Evolutionary conservation across 345 rosid species (phyloP).

Genomic region (Tarenaya hassleriana): DNA sequence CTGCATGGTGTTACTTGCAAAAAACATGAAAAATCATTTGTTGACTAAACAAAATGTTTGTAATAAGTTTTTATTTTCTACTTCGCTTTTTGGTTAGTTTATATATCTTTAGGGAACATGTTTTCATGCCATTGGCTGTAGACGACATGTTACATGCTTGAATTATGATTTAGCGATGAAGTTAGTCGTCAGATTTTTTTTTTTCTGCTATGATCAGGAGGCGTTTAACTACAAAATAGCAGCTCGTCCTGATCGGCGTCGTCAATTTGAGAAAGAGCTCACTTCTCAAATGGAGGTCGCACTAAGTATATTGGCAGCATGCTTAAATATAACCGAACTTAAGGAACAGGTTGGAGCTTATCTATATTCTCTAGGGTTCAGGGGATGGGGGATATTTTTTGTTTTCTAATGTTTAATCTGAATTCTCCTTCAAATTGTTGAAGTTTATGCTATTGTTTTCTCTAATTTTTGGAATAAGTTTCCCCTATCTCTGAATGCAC

Average conservation of each 20-base stretch:
- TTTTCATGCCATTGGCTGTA: not conserved
- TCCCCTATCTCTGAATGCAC: not conserved
- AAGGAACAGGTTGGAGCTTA: conserved; percentile 71
- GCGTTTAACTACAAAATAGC: conserved; percentile 94
- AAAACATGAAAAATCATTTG: not conserved
- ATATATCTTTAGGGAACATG: conserved; percentile 2
- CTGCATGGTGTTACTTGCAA: conserved; percentile 1
- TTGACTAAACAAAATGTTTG: not conserved
- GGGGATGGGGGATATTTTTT: not conserved
- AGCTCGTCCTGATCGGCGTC: conserved; percentile 95
- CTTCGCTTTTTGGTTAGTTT: conserved; percentile 4
- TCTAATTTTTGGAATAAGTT: not conserved
- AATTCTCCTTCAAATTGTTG: too few species aligned
- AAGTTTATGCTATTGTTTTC: too few species aligned
- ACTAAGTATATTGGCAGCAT: conserved; percentile 70
- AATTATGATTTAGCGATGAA: conserved; percentile 6
- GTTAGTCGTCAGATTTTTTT: conserved; percentile 10
- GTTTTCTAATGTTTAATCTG: not conserved
- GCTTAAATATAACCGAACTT: conserved; percentile 67
- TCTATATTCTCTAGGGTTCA: conserved; percentile 12
- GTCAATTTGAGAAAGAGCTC: conserved; percentile 88
- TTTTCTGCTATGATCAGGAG: conserved; percentile 49
- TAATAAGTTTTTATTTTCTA: not conserved
- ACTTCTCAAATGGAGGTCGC: conserved; percentile 80
- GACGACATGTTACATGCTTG: not conserved